Evolutionary conservation across 192 early-diverging fungal species (phyloP).

Genomic region (Coemansia sp.): DNA sequence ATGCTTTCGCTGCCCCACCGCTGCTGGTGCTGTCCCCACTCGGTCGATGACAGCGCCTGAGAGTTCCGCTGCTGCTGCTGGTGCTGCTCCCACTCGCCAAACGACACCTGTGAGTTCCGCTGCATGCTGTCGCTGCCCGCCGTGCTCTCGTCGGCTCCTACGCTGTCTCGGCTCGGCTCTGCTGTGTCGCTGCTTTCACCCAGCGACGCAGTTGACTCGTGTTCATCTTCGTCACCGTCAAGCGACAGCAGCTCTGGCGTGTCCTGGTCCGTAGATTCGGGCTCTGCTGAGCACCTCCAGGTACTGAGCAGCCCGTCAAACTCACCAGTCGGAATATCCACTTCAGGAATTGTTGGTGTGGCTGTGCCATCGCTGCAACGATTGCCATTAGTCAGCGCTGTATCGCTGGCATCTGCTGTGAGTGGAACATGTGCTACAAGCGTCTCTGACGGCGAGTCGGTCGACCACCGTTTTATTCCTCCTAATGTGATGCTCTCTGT

Average conservation of each 20-base stretch:
- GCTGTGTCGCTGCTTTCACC: background rate
- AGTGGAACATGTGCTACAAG: constrained; percentile 26
- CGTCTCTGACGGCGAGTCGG: constrained; percentile 37
- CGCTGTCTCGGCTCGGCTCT: constrained; percentile 3
- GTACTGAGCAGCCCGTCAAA: constrained; percentile 42
- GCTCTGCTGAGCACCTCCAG: constrained; percentile 30
- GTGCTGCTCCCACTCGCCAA: background rate
- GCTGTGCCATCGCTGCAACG: constrained; percentile 6
- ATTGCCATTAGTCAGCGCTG: background rate
- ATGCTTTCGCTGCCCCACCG: constrained; percentile 2
- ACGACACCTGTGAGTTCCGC: constrained; percentile 7
- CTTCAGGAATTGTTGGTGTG: constrained; percentile 20
- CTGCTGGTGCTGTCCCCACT: constrained; percentile 1
- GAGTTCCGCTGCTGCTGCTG: background rate
- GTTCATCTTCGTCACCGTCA: background rate
- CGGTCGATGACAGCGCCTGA: background rate
- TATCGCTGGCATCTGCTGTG: background rate
- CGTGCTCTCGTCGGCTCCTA: constrained; percentile 10
- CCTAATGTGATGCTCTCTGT: constrained; percentile 4
- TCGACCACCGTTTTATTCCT: constrained; percentile 4
- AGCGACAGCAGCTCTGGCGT: background rate
- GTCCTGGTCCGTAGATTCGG: background rate
- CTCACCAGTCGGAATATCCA: constrained; percentile 40
- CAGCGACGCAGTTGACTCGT: background rate
- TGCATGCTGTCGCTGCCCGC: constrained; percentile 10